These are phyloP conservation scores for Diatrype stigma DNA, from an alignment of 2,329 filamentous ascomycete genomes.

Conservation along the genomic window DNA sequence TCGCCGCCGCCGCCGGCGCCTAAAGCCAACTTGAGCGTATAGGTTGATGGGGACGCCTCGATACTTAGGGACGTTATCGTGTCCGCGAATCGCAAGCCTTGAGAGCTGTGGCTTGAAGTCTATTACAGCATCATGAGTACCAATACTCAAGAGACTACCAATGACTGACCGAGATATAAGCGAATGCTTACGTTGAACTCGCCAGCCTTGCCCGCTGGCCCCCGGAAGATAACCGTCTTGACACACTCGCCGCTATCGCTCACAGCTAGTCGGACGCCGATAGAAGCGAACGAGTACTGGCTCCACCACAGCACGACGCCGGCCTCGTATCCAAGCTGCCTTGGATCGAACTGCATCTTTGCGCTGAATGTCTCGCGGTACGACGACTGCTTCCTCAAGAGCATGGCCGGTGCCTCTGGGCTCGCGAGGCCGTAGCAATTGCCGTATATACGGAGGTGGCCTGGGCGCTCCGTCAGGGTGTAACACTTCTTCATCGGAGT, in stretches of 20 bases:
- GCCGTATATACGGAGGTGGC: conserved; percentile 44
- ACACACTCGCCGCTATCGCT: conserved; percentile 2
- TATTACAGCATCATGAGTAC: neutral
- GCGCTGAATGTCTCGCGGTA: conserved; percentile 38
- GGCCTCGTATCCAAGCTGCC: conserved; percentile 41
- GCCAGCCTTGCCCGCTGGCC: conserved; percentile 17
- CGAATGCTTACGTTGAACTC: conserved; percentile 11
- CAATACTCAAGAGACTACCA: neutral
- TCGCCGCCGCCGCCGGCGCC: neutral
- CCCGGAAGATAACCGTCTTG: conserved; percentile 12
- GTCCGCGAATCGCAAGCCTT: neutral
- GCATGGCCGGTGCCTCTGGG: conserved; percentile 47
- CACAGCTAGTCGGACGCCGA: conserved; percentile 21
- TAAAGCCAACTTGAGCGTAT: conserved; percentile 12
- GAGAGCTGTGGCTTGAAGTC: neutral
- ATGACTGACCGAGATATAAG: neutral
- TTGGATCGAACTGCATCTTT: conserved; percentile 42
- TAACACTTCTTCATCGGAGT: conserved; percentile 44
- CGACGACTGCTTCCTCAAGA: conserved; percentile 50
- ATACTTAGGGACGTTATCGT: conserved; percentile 10
- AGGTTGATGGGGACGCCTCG: conserved; percentile 12
- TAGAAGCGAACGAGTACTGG: conserved; percentile 34
- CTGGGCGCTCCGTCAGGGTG: conserved; percentile 39
- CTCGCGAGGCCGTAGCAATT: conserved; percentile 47
- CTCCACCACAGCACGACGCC: conserved; percentile 53